Evolutionary conservation across 2,329 filamentous ascomycete genomes (phyloP), one percentile per base, ranked within the genome.

Genomic region (Colletotrichum sp.): DNA sequence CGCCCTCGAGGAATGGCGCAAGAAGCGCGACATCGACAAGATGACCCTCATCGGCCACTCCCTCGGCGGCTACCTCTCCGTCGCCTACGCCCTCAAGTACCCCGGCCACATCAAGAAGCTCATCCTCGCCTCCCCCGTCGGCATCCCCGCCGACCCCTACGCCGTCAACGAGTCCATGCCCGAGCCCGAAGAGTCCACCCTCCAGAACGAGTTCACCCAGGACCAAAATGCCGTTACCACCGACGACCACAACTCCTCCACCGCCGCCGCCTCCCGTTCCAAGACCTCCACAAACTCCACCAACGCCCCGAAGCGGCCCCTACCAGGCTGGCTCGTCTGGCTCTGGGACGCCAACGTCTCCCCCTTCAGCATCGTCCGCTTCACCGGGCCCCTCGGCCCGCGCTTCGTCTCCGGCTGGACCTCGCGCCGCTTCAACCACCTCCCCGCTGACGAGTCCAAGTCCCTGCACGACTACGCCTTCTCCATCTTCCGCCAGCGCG

Each of bases 261-360:
- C 79, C 27, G 78, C 75, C 27, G 79, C 30, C 36, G 77, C 79
- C 27, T 79, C 82, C 25, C 79, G 77, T 48, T 79, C 82, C 55
- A 75, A 52, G 82, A 75, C 86, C 27, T 86, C 85, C 67, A 80
- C 79, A 71, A 83, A 81, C 55, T 77, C 81, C 43, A 83, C 81
- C 39, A 82, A 83, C 71, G 82, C 86, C 18, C 86, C 85, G 52
- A 84, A 87, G 78, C 85, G 91, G 16, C 93, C 93, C 3, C 84
- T 97, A 4, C 95, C 96, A 0, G 93, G 93, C 84, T 98, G 96
- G 96, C 88, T 98, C 25, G 93, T 93, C 71, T 98, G 96, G 86
- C 91, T 99, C 6, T 99, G 97, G 97, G 97, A 99, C 79, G 94
- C 96, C 79, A 99, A 99, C 82, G 92, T 98, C 78, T 98, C 96